Conservation (phyloP, 306 rosid species). For the Trifolium dubium region DNA sequence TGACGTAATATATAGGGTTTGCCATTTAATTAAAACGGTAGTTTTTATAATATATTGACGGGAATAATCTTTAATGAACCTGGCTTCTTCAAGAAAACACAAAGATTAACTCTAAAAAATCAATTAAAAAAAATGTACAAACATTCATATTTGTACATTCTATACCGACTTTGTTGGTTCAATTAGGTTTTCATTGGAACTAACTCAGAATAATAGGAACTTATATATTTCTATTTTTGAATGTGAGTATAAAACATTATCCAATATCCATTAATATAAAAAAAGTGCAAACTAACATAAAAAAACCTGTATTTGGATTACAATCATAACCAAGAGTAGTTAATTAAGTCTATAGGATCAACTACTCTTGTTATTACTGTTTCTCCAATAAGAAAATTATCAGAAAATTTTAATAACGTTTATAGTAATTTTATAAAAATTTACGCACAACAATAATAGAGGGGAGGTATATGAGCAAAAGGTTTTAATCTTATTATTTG, state of each 20-base stretch:
- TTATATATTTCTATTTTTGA: too few relatives aligned
- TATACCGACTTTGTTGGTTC: background rate
- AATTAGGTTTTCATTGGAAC: background rate
- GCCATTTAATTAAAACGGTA: background rate
- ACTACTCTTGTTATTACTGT: background rate
- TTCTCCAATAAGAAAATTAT: slow-evolving; percentile 21
- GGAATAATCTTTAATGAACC: background rate
- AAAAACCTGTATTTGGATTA: background rate
- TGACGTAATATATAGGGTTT: background rate
- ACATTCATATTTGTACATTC: background rate
- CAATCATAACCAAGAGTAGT: slow-evolving; percentile 3
- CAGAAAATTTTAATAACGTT: slow-evolving; percentile 3
- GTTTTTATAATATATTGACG: background rate
- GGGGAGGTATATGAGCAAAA: slow-evolving; percentile 15
- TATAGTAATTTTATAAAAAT: slow-evolving; percentile 2
- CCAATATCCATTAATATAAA: slow-evolving; percentile 22
- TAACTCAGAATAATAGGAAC: slow-evolving; percentile 6
- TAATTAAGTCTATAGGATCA: slow-evolving; percentile 14
- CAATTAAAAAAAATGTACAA: slow-evolving; percentile 16
- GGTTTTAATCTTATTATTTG: slow-evolving; percentile 5
- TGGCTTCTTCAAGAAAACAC: background rate
- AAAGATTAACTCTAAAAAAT: slow-evolving; percentile 10
- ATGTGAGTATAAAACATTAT: background rate
- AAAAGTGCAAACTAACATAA: slow-evolving; percentile 26
- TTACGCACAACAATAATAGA: slow-evolving; percentile 4